These are phyloP conservation scores for Prunus campanulata DNA, from an alignment of 306 rosid genomes.

Conservation along the genomic window DNA sequence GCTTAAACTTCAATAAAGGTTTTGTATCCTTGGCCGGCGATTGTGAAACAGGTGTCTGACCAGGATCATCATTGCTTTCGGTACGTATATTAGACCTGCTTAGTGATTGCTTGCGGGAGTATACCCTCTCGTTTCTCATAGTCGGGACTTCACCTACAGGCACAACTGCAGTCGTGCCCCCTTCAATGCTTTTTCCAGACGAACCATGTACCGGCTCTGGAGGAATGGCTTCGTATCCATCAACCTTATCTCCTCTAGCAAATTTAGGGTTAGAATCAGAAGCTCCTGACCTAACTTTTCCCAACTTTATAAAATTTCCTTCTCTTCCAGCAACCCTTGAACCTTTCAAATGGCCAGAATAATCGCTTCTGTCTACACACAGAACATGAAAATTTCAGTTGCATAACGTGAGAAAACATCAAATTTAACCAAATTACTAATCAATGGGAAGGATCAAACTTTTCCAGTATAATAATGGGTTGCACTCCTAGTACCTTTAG, in stretches of 20 bases:
- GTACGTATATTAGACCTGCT: constrained; percentile 43
- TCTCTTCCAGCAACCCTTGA: constrained; percentile 65
- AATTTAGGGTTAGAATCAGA: constrained; percentile 40
- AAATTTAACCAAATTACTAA: not conserved
- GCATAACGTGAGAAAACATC: not conserved
- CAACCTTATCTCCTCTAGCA: constrained; percentile 47
- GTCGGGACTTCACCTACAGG: constrained; percentile 25
- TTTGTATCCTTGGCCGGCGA: constrained; percentile 75
- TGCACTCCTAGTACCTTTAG: constrained; percentile 34
- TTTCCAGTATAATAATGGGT: not conserved
- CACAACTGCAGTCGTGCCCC: constrained; percentile 34
- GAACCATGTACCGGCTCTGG: constrained; percentile 31
- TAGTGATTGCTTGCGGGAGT: constrained; percentile 56
- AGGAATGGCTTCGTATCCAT: constrained; percentile 41
- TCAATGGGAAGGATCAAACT: not conserved
- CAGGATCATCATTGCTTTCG: constrained; percentile 44
- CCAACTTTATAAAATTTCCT: constrained; percentile 66
- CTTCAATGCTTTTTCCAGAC: constrained; percentile 44
- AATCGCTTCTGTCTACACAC: constrained; percentile 44
- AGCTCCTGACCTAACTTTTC: constrained; percentile 59
- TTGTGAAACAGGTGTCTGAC: constrained; percentile 41
- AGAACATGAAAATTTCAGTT: constrained; percentile 3
- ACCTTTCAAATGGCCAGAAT: constrained; percentile 51
- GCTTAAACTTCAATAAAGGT: constrained; percentile 73
- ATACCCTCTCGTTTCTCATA: constrained; percentile 43